A percentile compares a stretch with the other conserved stretches of the same genome.
These are phyloP conservation scores for Tetracentron sinense DNA, from an alignment of 164 flowering plant genomes.

Conservation along the genomic window DNA sequence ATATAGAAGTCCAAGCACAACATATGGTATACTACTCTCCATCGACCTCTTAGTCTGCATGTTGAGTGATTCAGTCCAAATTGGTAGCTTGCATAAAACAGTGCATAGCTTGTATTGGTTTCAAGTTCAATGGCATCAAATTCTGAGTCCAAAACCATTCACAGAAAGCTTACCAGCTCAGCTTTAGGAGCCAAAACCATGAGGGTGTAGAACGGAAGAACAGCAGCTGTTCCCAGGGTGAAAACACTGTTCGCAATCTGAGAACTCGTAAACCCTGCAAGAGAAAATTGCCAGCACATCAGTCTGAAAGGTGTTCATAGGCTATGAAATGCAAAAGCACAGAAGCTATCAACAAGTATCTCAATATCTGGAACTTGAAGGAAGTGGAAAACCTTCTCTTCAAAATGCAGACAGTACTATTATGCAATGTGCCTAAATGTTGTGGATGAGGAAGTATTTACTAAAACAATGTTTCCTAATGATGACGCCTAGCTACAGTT, in stretches of 20 bases:
- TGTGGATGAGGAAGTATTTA: no score
- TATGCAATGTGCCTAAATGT: no score
- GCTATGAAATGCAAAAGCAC: no score
- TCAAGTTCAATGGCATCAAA: neutral
- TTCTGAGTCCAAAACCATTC: neutral
- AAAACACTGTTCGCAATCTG: conserved; percentile 76
- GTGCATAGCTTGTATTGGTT: neutral
- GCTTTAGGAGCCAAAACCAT: conserved; percentile 93
- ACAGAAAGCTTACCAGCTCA: conserved; percentile 42
- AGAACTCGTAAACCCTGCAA: conserved; percentile 62
- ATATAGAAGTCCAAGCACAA: conserved; percentile 68
- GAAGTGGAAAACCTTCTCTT: no score
- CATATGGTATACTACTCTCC: conserved; percentile 70
- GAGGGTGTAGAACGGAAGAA: conserved; percentile 90
- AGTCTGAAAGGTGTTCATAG: neutral
- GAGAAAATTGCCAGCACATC: neutral
- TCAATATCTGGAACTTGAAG: no score
- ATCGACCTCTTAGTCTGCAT: conserved; percentile 77
- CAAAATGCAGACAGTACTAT: no score
- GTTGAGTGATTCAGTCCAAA: neutral
- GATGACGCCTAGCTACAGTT: no score
- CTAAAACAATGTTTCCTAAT: no score
- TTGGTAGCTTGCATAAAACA: neutral
- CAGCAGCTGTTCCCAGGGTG: conserved; percentile 83
- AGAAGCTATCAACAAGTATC: no score